Percentiles rank a stretch among this genome's conserved stretches.
These are phyloP conservation scores for Mycena polygramma DNA, from an alignment of 768 basidiomycete genomes.

Conservation along the genomic window DNA sequence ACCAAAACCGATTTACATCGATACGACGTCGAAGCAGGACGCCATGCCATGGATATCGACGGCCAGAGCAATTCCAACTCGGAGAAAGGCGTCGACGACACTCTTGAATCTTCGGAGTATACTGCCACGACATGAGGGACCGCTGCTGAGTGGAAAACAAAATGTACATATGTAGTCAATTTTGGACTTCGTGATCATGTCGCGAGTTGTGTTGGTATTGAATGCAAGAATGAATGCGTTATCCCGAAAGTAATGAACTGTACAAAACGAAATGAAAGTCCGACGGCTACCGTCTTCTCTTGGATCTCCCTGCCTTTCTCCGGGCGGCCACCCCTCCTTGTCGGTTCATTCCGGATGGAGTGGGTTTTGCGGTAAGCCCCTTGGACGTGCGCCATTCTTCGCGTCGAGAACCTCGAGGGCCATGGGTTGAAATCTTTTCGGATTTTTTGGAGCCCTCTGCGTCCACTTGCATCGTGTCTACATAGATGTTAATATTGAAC, in stretches of 20 bases:
- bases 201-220: no score
- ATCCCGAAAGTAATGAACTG: background rate
- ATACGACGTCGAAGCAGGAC: slow-evolving; percentile 33
- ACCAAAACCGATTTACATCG: slow-evolving; percentile 25
- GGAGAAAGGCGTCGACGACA: slow-evolving; percentile 19
- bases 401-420: slow-evolving; percentile 79
- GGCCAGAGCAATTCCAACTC: slow-evolving; percentile 14
- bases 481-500: slow-evolving; percentile 35
- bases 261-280: slow-evolving; percentile 24
- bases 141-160: background rate
- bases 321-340: slow-evolving; percentile 73
- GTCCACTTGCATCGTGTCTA: slow-evolving; percentile 72
- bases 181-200: background rate
- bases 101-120: slow-evolving; percentile 29
- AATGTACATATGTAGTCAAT: slow-evolving; percentile 27
- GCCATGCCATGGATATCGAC: slow-evolving; percentile 8
- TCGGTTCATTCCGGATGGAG: slow-evolving; percentile 70
- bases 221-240: no score
- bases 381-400: slow-evolving; percentile 89
- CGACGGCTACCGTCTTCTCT: slow-evolving; percentile 71
- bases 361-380: slow-evolving; percentile 69
- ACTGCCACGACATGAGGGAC: slow-evolving; percentile 17
- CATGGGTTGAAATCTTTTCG: slow-evolving; percentile 79
- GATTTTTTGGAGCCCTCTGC: slow-evolving; percentile 43
- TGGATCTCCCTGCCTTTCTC: slow-evolving; percentile 77